Percentiles rank a stretch among this genome's conserved stretches.
Conservation (phyloP, 305 asterid species). For the Plantago coronopus region DNA sequence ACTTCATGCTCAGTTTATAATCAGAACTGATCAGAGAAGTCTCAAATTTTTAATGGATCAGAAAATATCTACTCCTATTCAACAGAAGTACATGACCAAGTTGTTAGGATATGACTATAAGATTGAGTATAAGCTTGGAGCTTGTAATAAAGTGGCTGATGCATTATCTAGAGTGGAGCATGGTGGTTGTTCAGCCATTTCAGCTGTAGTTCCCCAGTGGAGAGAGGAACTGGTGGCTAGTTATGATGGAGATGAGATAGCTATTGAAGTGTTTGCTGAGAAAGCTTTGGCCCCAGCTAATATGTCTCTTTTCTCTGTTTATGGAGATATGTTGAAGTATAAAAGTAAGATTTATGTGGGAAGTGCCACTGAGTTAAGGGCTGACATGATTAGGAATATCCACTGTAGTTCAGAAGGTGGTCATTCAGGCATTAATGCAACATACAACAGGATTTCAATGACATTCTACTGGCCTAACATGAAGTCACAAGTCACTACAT, state of each 20-base stretch:
- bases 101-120: constrained; percentile 2
- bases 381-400: too few species aligned
- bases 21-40: too few species aligned
- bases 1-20: too few species aligned
- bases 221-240: neutral
- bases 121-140: constrained; percentile 5
- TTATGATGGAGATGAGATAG: neutral
- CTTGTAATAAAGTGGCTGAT: constrained; percentile 12
- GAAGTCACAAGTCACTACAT: too few species aligned
- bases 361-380: too few species aligned
- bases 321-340: neutral
- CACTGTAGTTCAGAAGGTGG: neutral
- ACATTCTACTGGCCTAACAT: neutral
- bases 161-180: constrained; percentile 6
- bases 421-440: neutral
- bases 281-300: neutral
- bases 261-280: neutral
- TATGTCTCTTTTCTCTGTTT: neutral
- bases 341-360: too few species aligned
- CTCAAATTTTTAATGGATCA: too few species aligned
- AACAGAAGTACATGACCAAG: too few species aligned
- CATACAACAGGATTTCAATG: neutral
- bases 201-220: neutral
- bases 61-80: too few species aligned
- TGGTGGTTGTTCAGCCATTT: neutral